These are phyloP conservation scores for Macrophomina tecta DNA, from an alignment of 2,329 filamentous ascomycete genomes.

Conservation along the genomic window DNA sequence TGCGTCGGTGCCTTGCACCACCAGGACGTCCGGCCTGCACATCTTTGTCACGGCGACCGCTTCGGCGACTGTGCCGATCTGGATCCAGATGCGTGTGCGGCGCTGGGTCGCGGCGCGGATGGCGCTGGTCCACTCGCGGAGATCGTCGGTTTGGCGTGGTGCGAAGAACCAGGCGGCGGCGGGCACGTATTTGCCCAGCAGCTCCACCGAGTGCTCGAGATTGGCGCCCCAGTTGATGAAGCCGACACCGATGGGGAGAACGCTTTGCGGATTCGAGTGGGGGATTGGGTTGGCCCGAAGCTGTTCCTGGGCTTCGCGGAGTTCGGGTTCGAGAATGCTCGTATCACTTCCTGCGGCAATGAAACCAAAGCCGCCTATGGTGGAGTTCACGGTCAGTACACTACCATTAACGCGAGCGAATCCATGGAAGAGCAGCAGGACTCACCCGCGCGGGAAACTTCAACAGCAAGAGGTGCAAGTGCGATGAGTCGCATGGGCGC, in stretches of 20 bases:
- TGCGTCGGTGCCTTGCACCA: constrained; percentile 69
- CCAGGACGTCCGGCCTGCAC: constrained; percentile 62
- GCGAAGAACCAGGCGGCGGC: constrained; percentile 73
- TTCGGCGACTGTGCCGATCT: constrained; percentile 65
- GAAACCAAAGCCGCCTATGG: constrained; percentile 54
- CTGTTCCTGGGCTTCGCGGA: constrained; percentile 35
- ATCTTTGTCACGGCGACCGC: constrained; percentile 57
- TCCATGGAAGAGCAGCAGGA: not conserved
- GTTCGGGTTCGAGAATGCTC: constrained; percentile 39
- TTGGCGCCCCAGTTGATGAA: constrained; percentile 63
- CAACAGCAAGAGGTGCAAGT: constrained; percentile 62
- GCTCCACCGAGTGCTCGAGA: constrained; percentile 54
- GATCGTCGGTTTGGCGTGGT: constrained; percentile 52
- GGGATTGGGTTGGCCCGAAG: constrained; percentile 42
- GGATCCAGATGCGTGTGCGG: constrained; percentile 61
- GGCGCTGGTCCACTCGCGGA: constrained; percentile 40
- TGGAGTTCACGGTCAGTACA: constrained; percentile 4
- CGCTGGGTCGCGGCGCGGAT: constrained; percentile 40
- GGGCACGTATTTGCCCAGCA: constrained; percentile 61
- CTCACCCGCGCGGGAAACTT: constrained; percentile 61
- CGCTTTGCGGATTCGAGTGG: constrained; percentile 30
- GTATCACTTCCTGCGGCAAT: constrained; percentile 52
- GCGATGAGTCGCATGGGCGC: constrained; percentile 74
- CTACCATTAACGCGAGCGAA: not conserved
- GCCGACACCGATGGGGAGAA: constrained; percentile 64